Evolutionary conservation across 106 monocot species (phyloP), one percentile per base, ranked within the genome.

Genomic region (Dendrobium catenatum): DNA sequence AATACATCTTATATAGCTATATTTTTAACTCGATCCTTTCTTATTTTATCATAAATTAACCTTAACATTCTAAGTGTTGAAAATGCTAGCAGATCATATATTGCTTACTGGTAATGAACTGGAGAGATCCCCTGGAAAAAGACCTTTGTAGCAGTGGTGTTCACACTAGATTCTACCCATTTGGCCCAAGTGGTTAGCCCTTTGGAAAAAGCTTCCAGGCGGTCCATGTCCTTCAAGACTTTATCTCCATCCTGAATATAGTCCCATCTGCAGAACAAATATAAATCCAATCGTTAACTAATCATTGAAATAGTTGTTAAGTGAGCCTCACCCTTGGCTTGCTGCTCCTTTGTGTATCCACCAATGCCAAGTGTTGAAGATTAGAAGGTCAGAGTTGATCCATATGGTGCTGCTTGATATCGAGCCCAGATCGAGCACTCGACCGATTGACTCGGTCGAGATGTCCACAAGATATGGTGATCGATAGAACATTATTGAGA

Each of bases 111-210:
- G 82, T 93, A 88, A 72, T 99, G 98, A 18, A 87, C 88, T 4
- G 95, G 95, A 68, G 98, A 99, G 76, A 93, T 88, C 16, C 91
- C 92, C 64, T 91, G 93, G 83, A 95, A 95, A 93, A 93, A 99
- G 73, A 99, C 91, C 42, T 78, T 86, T 16, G 95, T 95, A n/a
- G 16, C 82, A 5, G 86, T 72, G 5, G 86, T 73, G 76, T 99
- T 79, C 29, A 99, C 74, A 75, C 91, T 91, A 55, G 85, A 18
- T 44, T 99, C 93, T 20, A 99, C 86, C 98, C 98, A 99, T 47
- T 83, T 87, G 40, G 89, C 91, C 98, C 93, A 99, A 27, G 98
- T 99, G 19, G 73, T 72, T 51, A 99, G 59, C 56, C 92, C 98
- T 76, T 88, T 93, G 48, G 85, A 82, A 81, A 95, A 89, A n/a